Evolutionary conservation across 345 rosid species (phyloP).

Genomic region (Gossypium herbaceum): DNA sequence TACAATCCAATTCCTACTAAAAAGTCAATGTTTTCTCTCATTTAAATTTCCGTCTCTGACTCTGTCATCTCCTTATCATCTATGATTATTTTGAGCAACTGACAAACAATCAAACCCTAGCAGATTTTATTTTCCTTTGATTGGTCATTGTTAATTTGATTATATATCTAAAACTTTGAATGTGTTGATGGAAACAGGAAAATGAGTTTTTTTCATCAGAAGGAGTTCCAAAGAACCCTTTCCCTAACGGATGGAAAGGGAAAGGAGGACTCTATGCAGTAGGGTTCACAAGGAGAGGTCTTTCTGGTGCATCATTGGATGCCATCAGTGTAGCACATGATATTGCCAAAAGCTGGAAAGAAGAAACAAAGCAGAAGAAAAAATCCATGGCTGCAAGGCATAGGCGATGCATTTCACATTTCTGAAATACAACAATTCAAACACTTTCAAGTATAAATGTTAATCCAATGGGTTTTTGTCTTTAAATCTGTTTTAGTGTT

Average conservation of each 20-base stretch:
- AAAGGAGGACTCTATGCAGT: conserved; percentile 75
- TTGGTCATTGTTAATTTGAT: background rate
- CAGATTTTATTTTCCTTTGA: background rate
- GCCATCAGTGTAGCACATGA: conserved; percentile 68
- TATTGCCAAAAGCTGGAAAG: conserved; percentile 61
- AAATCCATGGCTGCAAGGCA: conserved; percentile 55
- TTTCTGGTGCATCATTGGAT: conserved; percentile 76
- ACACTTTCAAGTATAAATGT: background rate
- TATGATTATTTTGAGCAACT: background rate
- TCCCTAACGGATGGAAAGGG: conserved; percentile 92
- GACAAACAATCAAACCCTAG: too few species aligned
- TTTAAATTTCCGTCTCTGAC: background rate
- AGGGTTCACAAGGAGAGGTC: conserved; percentile 86
- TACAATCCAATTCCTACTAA: rapidly evolving
- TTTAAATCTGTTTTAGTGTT: background rate
- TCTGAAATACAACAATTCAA: conserved; percentile 17
- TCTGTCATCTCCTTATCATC: conserved; percentile 8
- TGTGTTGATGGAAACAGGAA: conserved; percentile 40
- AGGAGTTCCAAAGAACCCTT: conserved; percentile 68
- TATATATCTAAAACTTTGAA: too few species aligned
- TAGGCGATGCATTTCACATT: conserved; percentile 80
- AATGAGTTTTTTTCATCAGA: conserved; percentile 68
- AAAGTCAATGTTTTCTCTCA: background rate
- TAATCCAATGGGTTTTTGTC: background rate
- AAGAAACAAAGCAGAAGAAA: conserved; percentile 68